phyloP scores from a whole-genome alignment of 2,329 filamentous ascomycete species.

The Colletotrichum caudatum region DNA sequence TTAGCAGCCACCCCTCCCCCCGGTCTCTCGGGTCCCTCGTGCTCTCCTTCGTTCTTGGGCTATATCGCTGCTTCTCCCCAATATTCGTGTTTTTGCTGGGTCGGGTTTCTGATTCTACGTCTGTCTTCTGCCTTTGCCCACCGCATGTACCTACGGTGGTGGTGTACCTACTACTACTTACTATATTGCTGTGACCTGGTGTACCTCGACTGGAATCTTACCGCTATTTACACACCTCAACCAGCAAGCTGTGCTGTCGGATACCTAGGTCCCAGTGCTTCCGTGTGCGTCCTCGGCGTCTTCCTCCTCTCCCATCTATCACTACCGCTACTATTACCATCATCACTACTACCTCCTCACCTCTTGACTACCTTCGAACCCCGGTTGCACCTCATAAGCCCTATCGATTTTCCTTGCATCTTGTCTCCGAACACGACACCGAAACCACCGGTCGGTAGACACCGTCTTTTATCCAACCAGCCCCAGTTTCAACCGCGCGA shows the following conservation, averaged over 20 bases:
- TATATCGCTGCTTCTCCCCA: constrained; percentile 30
- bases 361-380: not conserved
- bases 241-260: constrained; percentile 4
- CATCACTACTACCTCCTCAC: not conserved
- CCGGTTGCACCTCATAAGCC: constrained; percentile 25
- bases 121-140: not conserved
- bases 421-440: constrained; percentile 27
- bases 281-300: not conserved
- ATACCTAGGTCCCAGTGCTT: not conserved
- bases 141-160: not conserved
- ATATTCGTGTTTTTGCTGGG: not conserved
- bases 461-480: not conserved
- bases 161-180: too few species aligned
- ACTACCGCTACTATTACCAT: not conserved
- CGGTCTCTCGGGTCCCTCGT: constrained; percentile 34
- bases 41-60: constrained; percentile 30
- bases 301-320: not conserved
- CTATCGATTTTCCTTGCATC: constrained; percentile 10
- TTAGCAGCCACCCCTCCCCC: constrained; percentile 28
- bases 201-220: constrained; percentile 5
- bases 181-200: not conserved
- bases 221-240: constrained; percentile 4
- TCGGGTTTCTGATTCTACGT: not conserved
- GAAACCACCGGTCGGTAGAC: constrained; percentile 11
- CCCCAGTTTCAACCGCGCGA: constrained; percentile 2